phyloP scores from a whole-genome alignment of 2,329 filamentous ascomycete genomes.

The Spiromastix sp. region DNA sequence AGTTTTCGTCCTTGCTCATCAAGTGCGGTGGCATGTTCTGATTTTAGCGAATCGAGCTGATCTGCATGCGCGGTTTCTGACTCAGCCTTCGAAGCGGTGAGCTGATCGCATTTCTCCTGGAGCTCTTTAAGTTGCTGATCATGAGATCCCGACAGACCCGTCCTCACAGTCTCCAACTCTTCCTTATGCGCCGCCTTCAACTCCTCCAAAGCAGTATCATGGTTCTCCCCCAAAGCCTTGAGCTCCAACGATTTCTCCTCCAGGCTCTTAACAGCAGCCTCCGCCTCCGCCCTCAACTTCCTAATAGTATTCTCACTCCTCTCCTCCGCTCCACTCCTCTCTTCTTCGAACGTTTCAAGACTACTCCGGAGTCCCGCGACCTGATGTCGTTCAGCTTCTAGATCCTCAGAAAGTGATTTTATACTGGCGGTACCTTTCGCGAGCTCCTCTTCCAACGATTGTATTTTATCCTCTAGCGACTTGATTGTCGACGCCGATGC shows the following conservation, averaged over 20 bases:
- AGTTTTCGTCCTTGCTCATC: slow-evolving; percentile 21
- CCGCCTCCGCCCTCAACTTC: slow-evolving; percentile 24
- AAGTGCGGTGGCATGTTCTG: slow-evolving; percentile 13
- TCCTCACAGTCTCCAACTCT: slow-evolving; percentile 23
- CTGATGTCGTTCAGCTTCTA: slow-evolving; percentile 16
- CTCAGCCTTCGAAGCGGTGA: slow-evolving; percentile 5
- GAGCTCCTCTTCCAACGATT: slow-evolving; percentile 12
- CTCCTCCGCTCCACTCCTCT: slow-evolving; percentile 27
- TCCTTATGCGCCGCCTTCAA: slow-evolving; percentile 26
- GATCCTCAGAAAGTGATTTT: slow-evolving; percentile 9
- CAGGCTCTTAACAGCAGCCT: slow-evolving; percentile 23
- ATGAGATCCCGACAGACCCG: slow-evolving; percentile 15
- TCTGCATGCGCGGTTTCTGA: slow-evolving; percentile 7
- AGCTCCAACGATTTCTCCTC: slow-evolving; percentile 24
- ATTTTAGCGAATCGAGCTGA: slow-evolving; percentile 10
- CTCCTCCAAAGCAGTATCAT: slow-evolving; percentile 22
- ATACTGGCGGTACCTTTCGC: slow-evolving; percentile 8
- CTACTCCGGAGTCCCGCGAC: slow-evolving; percentile 28
- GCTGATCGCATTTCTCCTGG: slow-evolving; percentile 11
- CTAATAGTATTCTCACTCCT: slow-evolving; percentile 24
- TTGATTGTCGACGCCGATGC: slow-evolving; percentile 9
- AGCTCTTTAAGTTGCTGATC: slow-evolving; percentile 9
- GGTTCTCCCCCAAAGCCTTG: slow-evolving; percentile 21
- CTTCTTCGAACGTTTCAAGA: slow-evolving; percentile 26
- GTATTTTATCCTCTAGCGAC: slow-evolving; percentile 11